Evolutionary conservation across 106 monocot genomes (phyloP).

Genomic region (Gastrodia elata): DNA sequence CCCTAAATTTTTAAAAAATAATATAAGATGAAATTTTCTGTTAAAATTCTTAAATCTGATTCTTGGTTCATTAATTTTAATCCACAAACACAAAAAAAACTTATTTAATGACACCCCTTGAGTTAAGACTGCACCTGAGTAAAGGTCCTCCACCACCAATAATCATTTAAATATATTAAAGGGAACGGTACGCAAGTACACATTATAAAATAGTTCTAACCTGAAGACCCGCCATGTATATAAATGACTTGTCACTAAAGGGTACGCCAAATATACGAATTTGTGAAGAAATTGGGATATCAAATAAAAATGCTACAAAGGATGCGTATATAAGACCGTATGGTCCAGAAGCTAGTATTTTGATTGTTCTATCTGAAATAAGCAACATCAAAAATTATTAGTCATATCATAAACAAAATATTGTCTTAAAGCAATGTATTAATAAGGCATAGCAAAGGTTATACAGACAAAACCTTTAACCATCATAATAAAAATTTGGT

Average conservation of each 20-base stretch:
- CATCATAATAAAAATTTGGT: neutral
- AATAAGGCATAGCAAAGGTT: neutral
- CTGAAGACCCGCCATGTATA: slow-evolving; percentile 28
- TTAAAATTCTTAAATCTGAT: no score
- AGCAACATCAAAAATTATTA: neutral
- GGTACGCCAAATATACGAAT: slow-evolving; percentile 19
- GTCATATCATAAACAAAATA: neutral
- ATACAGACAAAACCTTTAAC: neutral
- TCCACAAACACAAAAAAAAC: no score
- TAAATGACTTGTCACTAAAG: slow-evolving; percentile 25
- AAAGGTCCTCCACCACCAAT: no score
- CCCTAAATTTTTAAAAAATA: no score
- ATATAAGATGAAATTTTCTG: no score
- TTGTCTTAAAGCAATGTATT: neutral
- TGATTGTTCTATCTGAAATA: slow-evolving; percentile 49
- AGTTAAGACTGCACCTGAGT: no score
- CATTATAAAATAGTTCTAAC: slow-evolving; percentile 5
- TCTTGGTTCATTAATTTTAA: no score
- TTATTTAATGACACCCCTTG: no score
- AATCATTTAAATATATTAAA: neutral
- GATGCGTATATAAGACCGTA: slow-evolving; percentile 93
- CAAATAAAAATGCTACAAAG: slow-evolving; percentile 24
- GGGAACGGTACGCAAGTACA: neutral
- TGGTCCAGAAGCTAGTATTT: slow-evolving; percentile 63
- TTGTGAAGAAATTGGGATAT: slow-evolving; percentile 24